phyloP scores from a whole-genome alignment of 306 rosid species.

The Potentilla sterilis region DNA sequence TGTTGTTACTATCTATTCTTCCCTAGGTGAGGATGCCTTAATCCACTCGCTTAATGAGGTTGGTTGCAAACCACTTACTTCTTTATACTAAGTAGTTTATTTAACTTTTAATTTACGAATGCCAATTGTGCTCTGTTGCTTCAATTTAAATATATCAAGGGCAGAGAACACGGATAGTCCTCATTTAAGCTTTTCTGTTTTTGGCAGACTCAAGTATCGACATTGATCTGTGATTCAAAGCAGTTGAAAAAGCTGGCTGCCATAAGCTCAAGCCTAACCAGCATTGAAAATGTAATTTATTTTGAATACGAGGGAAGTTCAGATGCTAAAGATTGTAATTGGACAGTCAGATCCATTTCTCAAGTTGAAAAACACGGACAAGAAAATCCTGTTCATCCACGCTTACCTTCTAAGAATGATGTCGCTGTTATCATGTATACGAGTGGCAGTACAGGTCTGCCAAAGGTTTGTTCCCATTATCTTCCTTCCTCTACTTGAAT shows the following conservation, averaged over 20 bases:
- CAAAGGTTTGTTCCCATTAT: slow-evolving; percentile 64
- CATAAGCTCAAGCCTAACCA: slow-evolving; percentile 54
- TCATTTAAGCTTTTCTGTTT: slow-evolving; percentile 33
- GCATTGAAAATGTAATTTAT: slow-evolving; percentile 59
- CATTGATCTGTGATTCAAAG: slow-evolving; percentile 79
- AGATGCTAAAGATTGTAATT: slow-evolving; percentile 34
- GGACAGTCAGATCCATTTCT: slow-evolving; percentile 56
- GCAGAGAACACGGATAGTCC: slow-evolving; percentile 18
- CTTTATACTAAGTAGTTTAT: slow-evolving; percentile 21
- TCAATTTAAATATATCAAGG: neutral
- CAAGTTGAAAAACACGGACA: slow-evolving; percentile 82
- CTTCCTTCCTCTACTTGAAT: slow-evolving; percentile 15
- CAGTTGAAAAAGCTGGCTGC: slow-evolving; percentile 68
- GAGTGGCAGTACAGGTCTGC: slow-evolving; percentile 92
- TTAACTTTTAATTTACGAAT: slow-evolving; percentile 7
- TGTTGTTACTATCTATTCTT: slow-evolving; percentile 85
- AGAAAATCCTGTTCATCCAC: slow-evolving; percentile 50
- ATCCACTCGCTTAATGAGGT: slow-evolving; percentile 94
- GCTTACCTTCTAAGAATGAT: slow-evolving; percentile 65
- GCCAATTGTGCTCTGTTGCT: slow-evolving; percentile 8
- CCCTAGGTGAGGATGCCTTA: slow-evolving; percentile 89
- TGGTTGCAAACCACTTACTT: slow-evolving; percentile 20
- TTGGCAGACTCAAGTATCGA: slow-evolving; percentile 74
- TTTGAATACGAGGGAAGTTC: slow-evolving; percentile 60
- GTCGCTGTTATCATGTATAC: slow-evolving; percentile 89